These are phyloP conservation scores for Sporothrix euskadiensis DNA, from an alignment of 2,329 filamentous ascomycete species.

Conservation along the genomic window DNA sequence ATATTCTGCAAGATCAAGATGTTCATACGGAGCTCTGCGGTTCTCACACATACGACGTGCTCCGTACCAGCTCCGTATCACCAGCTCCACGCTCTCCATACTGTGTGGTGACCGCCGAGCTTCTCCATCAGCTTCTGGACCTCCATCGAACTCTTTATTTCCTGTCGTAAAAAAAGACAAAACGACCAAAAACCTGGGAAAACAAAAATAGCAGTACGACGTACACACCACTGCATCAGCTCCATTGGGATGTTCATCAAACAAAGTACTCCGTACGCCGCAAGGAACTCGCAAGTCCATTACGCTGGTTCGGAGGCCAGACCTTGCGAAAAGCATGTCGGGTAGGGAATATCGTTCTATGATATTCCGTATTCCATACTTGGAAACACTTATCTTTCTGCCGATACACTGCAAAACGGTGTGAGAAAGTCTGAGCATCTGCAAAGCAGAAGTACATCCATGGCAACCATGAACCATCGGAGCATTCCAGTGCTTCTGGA, in stretches of 20 bases:
- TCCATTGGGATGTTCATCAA: constrained; percentile 9
- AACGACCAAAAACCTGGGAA: background rate
- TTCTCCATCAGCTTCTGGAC: constrained; percentile 13
- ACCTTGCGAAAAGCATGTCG: background rate
- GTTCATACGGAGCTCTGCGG: background rate
- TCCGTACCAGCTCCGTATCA: background rate
- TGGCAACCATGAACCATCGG: constrained; percentile 5
- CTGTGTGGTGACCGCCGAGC: background rate
- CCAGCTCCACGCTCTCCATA: background rate
- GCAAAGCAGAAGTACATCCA: background rate
- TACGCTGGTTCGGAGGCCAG: background rate
- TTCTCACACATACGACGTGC: background rate
- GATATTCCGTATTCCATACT: background rate
- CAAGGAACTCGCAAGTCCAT: background rate
- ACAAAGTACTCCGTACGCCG: background rate
- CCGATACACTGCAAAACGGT: background rate
- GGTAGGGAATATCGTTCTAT: background rate
- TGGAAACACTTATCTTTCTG: background rate
- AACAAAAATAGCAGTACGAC: constrained; percentile 12
- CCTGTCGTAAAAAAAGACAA: background rate
- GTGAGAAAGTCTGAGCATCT: background rate
- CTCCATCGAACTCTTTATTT: background rate
- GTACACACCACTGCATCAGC: background rate
- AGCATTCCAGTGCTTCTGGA: constrained; percentile 11
- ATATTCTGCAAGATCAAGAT: constrained; percentile 7